Conservation (phyloP, 768 basidiomycete species). For the Kwoniella heveanensis region DNA sequence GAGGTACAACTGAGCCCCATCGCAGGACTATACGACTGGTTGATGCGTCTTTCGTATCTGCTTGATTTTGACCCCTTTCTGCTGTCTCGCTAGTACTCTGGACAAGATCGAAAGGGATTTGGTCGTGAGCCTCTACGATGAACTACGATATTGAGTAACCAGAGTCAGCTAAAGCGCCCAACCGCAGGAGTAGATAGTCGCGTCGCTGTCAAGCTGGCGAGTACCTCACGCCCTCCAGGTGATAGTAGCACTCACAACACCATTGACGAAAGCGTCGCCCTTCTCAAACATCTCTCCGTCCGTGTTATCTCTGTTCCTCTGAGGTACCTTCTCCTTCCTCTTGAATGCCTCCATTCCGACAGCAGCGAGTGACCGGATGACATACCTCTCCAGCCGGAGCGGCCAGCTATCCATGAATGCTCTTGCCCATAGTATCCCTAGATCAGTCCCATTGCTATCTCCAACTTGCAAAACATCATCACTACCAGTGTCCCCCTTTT, state of each 20-base stretch:
- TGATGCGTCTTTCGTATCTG: not conserved
- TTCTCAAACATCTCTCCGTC: not conserved
- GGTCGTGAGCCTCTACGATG: not conserved
- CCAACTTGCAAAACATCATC: too few species aligned
- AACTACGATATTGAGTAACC: constrained; percentile 1
- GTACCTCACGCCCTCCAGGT: too few species aligned
- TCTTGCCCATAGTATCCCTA: constrained; percentile 6
- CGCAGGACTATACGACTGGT: not conserved
- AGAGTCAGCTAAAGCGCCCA: too few species aligned
- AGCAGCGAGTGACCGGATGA: not conserved
- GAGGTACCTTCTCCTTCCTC: too few species aligned
- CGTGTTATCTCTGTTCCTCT: not conserved
- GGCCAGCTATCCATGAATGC: constrained; percentile 11
- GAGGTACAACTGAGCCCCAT: constrained; percentile 7
- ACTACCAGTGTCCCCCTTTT: not conserved
- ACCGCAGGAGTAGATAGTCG: too few species aligned
- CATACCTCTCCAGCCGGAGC: not conserved
- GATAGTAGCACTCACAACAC: constrained; percentile 16
- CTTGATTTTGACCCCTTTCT: too few species aligned
- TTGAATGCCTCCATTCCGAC: not conserved
- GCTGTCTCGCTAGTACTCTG: too few species aligned
- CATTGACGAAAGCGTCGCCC: constrained; percentile 9
- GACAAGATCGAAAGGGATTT: too few species aligned
- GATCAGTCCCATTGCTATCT: too few species aligned
- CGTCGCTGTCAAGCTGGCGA: too few species aligned